Evolutionary conservation across 768 basidiomycete genomes (phyloP).

Genomic region (Hirschioporus abietinus): DNA sequence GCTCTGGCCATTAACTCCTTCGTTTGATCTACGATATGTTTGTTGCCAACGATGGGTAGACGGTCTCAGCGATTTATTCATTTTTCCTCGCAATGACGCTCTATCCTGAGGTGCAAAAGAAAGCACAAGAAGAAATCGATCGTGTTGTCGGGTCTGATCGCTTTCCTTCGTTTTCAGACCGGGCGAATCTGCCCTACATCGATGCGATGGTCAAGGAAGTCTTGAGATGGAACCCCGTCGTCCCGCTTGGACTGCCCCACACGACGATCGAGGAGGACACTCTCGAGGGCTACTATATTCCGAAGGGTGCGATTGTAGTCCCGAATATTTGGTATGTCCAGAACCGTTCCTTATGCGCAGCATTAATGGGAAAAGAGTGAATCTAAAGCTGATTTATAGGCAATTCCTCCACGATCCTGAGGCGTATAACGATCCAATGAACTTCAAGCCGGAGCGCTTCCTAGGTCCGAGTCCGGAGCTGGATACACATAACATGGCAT

Average conservation of each 20-base stretch:
- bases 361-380: neutral
- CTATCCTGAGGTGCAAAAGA: conserved; percentile 30
- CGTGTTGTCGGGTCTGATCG: conserved; percentile 26
- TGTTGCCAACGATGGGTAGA: too few relatives aligned
- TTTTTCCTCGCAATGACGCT: conserved; percentile 37
- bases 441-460: conserved; percentile 30
- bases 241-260: conserved; percentile 25
- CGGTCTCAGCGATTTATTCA: conserved; percentile 23
- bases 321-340: conserved; percentile 28
- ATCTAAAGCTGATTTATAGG: conserved; percentile 13
- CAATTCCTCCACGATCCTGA: conserved; percentile 28
- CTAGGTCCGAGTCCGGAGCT: conserved; percentile 19
- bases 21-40: neutral
- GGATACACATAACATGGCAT: conserved; percentile 21
- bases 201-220: conserved; percentile 31
- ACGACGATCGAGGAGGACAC: conserved; percentile 27
- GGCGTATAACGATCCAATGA: conserved; percentile 26
- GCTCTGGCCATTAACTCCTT: conserved; percentile 6
- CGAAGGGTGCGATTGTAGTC: conserved; percentile 28
- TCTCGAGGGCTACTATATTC: conserved; percentile 28
- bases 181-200: conserved; percentile 30
- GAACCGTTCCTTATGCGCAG: too few relatives aligned
- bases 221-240: conserved; percentile 20
- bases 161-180: conserved; percentile 31
- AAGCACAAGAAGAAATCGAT: conserved; percentile 39